A percentile compares a stretch with the other conserved stretches of the same genome.
Conservation (phyloP, 192 early-diverging fungal genomes). For the Physocladia obscura region DNA sequence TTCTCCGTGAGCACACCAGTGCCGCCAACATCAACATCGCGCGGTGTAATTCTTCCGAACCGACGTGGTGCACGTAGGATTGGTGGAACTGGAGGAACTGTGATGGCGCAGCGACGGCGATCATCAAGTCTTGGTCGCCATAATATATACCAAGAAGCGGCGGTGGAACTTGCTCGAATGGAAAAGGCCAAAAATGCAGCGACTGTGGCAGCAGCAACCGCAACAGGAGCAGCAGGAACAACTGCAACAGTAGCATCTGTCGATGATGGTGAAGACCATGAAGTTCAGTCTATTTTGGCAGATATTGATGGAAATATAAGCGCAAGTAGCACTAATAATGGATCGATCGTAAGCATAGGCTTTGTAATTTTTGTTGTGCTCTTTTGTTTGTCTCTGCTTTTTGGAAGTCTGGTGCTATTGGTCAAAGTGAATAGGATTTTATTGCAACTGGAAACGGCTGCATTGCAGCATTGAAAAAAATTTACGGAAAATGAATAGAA, state of each 20-base stretch:
- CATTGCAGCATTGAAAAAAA: too few species aligned
- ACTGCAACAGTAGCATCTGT: neutral
- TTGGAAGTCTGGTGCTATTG: neutral
- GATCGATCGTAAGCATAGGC: neutral
- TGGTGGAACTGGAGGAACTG: too few species aligned
- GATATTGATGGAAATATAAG: neutral
- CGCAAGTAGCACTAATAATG: neutral
- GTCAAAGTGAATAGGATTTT: slow-evolving; percentile 2
- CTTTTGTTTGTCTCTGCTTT: slow-evolving; percentile 5
- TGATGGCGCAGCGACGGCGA: too few species aligned
- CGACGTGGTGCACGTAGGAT: too few species aligned
- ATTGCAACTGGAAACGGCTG: neutral
- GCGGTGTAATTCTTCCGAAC: too few species aligned
- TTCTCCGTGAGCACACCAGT: too few species aligned
- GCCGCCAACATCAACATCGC: too few species aligned
- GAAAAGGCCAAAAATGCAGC: neutral
- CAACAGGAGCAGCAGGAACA: neutral
- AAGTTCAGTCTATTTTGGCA: neutral
- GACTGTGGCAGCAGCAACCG: too few species aligned
- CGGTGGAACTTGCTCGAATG: neutral
- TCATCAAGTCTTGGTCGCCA: neutral
- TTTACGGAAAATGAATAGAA: too few species aligned
- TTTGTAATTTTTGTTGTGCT: neutral
- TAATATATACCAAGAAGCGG: neutral
- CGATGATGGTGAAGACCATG: neutral